Evolutionary conservation across 2,329 filamentous ascomycete species (phyloP).

Genomic region (Botrytis paeoniae): DNA sequence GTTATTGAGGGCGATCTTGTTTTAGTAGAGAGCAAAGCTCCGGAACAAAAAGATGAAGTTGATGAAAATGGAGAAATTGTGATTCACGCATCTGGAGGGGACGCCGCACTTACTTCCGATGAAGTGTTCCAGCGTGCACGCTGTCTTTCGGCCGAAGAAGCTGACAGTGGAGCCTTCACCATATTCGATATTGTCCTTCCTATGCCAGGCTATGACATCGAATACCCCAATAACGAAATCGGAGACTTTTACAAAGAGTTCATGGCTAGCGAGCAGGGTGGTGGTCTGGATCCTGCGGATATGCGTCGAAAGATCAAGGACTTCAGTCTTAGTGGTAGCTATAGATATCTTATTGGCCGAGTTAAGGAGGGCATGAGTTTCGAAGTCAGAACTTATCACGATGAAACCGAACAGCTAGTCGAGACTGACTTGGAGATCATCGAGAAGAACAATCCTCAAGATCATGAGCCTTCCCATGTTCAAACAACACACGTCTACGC

Average conservation of each 20-base stretch:
- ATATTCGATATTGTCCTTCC: slow-evolving; percentile 91
- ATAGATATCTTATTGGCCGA: slow-evolving; percentile 79
- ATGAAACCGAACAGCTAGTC: slow-evolving; percentile 79
- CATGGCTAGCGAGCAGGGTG: slow-evolving; percentile 78
- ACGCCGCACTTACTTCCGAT: slow-evolving; percentile 51
- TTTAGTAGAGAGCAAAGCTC: slow-evolving; percentile 30
- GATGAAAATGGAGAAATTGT: slow-evolving; percentile 42
- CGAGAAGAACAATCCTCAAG: slow-evolving; percentile 19
- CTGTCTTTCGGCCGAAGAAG: slow-evolving; percentile 73
- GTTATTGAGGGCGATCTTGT: slow-evolving; percentile 80
- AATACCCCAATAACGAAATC: slow-evolving; percentile 81
- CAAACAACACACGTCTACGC: slow-evolving; percentile 1
- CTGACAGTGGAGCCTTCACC: slow-evolving; percentile 67
- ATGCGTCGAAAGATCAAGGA: slow-evolving; percentile 88
- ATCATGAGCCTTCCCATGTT: neutral
- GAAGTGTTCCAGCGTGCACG: slow-evolving; percentile 68
- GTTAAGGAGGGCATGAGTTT: slow-evolving; percentile 59
- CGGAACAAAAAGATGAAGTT: slow-evolving; percentile 32
- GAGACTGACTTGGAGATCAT: slow-evolving; percentile 73
- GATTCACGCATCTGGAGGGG: slow-evolving; percentile 54
- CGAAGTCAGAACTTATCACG: slow-evolving; percentile 66
- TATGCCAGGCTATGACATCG: slow-evolving; percentile 84
- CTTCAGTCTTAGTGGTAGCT: slow-evolving; percentile 82
- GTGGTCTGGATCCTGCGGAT: slow-evolving; percentile 73
- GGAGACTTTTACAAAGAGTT: slow-evolving; percentile 81